Conservation (phyloP, 2,329 filamentous ascomycete genomes). For the Fusarium udum region DNA sequence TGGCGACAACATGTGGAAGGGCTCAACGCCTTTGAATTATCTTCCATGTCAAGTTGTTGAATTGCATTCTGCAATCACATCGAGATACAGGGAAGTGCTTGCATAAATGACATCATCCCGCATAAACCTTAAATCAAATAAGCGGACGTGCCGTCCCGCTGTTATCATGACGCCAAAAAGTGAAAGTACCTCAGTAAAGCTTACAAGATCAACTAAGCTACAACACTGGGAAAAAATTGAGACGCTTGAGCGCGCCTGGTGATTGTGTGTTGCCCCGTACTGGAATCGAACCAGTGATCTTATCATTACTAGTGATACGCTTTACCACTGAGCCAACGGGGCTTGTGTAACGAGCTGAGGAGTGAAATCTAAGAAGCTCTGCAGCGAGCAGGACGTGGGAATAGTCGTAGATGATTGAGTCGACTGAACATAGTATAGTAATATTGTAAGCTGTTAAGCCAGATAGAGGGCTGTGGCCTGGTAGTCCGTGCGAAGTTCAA, state of each 20-base stretch:
- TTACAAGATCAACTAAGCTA: background rate
- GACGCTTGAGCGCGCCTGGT: fast-evolving
- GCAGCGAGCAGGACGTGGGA: background rate
- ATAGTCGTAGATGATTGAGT: background rate
- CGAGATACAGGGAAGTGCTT: background rate
- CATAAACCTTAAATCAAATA: slow-evolving; percentile 15
- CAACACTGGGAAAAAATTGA: background rate
- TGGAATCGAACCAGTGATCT: slow-evolving; percentile 34
- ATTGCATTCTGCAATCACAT: background rate
- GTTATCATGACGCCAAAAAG: background rate
- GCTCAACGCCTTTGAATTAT: background rate
- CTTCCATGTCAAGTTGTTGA: fast-evolving
- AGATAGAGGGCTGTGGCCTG: background rate
- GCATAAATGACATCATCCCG: background rate
- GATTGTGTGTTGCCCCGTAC: slow-evolving; percentile 4
- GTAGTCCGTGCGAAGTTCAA: background rate
- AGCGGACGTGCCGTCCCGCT: slow-evolving; percentile 5
- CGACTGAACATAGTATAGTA: background rate
- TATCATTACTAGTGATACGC: slow-evolving; percentile 39
- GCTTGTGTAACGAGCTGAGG: background rate
- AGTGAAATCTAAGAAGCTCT: background rate
- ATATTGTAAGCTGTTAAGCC: background rate
- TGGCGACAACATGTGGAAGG: fast-evolving
- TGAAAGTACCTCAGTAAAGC: background rate
- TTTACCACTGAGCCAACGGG: slow-evolving; percentile 33